Conservation (phyloP, 345 rosid species). For the Laguncularia racemosa region DNA sequence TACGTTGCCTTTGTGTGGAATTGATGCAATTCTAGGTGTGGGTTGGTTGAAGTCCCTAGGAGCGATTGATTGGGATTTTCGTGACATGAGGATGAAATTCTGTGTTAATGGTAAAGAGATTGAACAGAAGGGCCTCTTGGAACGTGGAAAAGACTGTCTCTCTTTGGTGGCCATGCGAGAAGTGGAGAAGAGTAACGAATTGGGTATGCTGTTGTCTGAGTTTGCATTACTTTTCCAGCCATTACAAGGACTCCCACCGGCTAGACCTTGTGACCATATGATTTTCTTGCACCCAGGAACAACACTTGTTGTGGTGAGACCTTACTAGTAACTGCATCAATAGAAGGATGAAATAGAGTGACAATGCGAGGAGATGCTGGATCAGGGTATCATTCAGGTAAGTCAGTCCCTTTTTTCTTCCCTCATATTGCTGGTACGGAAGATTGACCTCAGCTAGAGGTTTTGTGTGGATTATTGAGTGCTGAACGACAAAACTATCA, state of each 20-base stretch:
- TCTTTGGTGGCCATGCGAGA: not conserved
- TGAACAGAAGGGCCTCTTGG: not conserved
- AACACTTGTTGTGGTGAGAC: no score
- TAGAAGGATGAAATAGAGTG: not conserved
- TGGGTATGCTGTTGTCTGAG: no score
- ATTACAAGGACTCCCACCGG: not conserved
- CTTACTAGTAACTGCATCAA: not conserved
- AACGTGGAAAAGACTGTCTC: not conserved
- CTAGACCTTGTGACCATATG: not conserved
- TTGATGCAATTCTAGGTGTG: not conserved
- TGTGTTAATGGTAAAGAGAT: not conserved
- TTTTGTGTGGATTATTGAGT: no score
- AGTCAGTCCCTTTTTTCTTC: not conserved
- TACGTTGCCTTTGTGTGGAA: not conserved
- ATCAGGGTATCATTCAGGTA: not conserved
- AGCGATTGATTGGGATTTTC: not conserved
- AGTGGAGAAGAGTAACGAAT: no score
- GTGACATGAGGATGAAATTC: not conserved
- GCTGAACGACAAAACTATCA: no score
- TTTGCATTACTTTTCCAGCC: not conserved
- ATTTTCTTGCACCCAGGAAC: not conserved
- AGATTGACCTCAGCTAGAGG: no score
- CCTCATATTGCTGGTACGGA: no score
- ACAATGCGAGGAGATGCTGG: not conserved
- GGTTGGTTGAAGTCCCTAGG: not conserved